Base-by-base conservation (phyloP, 306 rosid genomes). In the Lathyrus sativus region DNA sequence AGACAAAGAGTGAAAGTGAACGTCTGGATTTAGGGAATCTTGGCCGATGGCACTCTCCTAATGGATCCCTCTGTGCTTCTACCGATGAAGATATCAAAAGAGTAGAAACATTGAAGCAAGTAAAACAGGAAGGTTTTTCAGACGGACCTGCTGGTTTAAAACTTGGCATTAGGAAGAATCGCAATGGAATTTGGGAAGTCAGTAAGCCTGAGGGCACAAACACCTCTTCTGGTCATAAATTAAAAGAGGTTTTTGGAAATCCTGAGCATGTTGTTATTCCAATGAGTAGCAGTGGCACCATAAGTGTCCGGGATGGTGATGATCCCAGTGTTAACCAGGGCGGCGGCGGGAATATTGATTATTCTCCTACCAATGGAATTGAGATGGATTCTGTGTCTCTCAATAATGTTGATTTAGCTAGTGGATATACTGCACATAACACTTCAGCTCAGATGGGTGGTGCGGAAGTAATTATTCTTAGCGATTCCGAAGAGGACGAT, bases 261-360 rank as follows among this genome's bases (percentile, higher is more conserved):
- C 82, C 78, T 64, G 91, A 90, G 56, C 90, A 79, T 61, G 88
- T 87, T 75, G 85, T 88, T 77, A 87, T 90, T 77, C 97, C 96
- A 37, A 93, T 90, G 97, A 88, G 96, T 83, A 95, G 99, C 82
- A 90, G 97, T 74, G 96, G 87, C 84, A 85, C 97, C 1, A 96
- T 85, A 76, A 93, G 97, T 77, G 92, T 89, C 17, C 83, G 85
- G 62, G 98, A 92, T 78, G 96, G 95, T 80, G 99, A 95, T 41
- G 99, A 95, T 84, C 90, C 89, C 11, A 95, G 99, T 58, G 99
- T 95, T 48, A 95, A 88, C 78, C 97, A 93, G 80, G 95, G 85
- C 45, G 96, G 85, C 43, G 91, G 85, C 51, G 89, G 84, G 31
- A 78, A 90, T 70, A 65, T 84, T 75, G 97, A 95, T 73, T 82